Base-by-base conservation (phyloP, 225 moss, liverwort and hornwort genomes). In the Polytrichum commune region DNA sequence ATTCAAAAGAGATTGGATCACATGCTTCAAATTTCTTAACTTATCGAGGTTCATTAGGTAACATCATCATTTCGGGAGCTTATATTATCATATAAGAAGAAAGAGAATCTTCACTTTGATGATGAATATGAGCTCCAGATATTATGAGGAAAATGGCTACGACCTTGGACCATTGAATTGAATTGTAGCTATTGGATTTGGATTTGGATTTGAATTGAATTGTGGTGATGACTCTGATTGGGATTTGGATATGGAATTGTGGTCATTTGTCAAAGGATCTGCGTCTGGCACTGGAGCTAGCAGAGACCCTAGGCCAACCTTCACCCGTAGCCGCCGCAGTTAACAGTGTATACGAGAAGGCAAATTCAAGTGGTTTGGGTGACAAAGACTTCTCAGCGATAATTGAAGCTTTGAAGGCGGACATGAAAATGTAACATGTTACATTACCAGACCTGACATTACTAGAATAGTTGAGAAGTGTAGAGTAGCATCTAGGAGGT, bases 341-440 rank as follows among this genome's bases (percentile, higher is more conserved):
- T 6, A 92, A 93, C 73, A 83, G 85, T 53, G 72, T 96, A 54
- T 96, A 90, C 74, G 58, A 72, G 71, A 79, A 68, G 23, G 96
- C 96, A 25, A 79, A 88, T 68, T 70, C 72, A 38, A 69, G 79
- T 46, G 96, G 96, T 2, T 78, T 84, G 24, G 96, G 93, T 22
- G 96, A 96, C 9, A 76, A 88, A 38, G 96, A 96, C 74, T 92
- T 96, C 79, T 96, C 96, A 38, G 93, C 96, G 13, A 83, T 96
- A 26, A 92, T 96, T 63, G 96, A 96, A 84, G 93, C 87, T 68
- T 76, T 96, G 64, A 93, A 91, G 63, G 82, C 82, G 27, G 82
- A 82, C 32, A 74, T 82, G 18, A 80, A 79, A 6, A 8, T 58
- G 58, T 58, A 24, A 58, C 20, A 22, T 20, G 58, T 20, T 24